Base-by-base conservation (phyloP, 768 basidiomycete species). In the Collybiopsis luxurians region DNA sequence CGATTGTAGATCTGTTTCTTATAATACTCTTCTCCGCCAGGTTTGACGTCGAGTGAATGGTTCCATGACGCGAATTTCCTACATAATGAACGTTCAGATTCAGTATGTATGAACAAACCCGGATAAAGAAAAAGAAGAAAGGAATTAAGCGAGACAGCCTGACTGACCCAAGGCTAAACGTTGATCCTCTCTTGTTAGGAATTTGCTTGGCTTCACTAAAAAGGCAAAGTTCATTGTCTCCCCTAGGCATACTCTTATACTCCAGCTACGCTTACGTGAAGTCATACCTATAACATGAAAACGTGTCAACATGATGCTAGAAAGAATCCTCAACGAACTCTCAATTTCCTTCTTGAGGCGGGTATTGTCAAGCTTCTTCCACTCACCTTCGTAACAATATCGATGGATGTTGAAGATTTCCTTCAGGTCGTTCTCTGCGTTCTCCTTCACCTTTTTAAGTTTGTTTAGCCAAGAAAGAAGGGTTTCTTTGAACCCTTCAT, bases 201-300 rank as follows among this genome's bases (percentile, higher is more conserved):
- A 88, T 96, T 71, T 99, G 97, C 53, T 79, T 89, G 1, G 90
- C 92, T 63, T 90, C 85, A 3, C 86, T 81, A 64, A 99, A 98
- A 62, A 97, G 79, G 73, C 96, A 98, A 7, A 98, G 78, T 67
- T 95, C 90, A 67, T 99, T n/a, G n/a, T n/a, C n/a, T n/a, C n/a
- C n/a, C n/a, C n/a, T n/a, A n/a, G n/a, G n/a, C n/a, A n/a, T n/a
- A n/a, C n/a, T n/a, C n/a, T n/a, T n/a, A n/a, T n/a, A n/a, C n/a
- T n/a, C n/a, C n/a, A n/a, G n/a, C n/a, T n/a, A n/a, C n/a, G n/a
- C n/a, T n/a, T n/a, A n/a, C n/a, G n/a, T n/a, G n/a, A n/a, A n/a
- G n/a, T n/a, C n/a, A n/a, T n/a, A n/a, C n/a, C n/a, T n/a, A n/a
- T n/a, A n/a, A n/a, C n/a, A n/a, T n/a, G n/a, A n/a, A n/a, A n/a